Evolutionary conservation across 2,329 filamentous ascomycete genomes (phyloP).

Genomic region (Diaporthe sp.): DNA sequence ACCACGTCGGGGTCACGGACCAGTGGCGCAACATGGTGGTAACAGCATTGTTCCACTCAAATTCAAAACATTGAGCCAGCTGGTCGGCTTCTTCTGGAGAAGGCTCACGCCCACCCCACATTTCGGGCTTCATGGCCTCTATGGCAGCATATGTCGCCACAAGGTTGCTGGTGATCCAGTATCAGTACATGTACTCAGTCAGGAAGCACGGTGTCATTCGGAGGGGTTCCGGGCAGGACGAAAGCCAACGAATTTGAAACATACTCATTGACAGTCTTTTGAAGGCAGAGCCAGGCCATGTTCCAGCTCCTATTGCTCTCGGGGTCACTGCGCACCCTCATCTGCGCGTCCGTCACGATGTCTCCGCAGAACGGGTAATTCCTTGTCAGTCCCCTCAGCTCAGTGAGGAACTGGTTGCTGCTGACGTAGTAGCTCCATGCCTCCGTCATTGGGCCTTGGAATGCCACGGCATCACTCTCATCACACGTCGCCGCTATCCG

Average conservation of each 20-base stretch:
- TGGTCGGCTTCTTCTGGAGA: conserved; percentile 68
- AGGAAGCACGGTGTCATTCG: background rate
- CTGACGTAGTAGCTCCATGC: conserved; percentile 82
- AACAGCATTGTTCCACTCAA: conserved; percentile 77
- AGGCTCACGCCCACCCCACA: conserved; percentile 77
- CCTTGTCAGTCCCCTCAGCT: conserved; percentile 76
- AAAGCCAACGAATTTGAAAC: conserved; percentile 47
- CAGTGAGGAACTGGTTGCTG: conserved; percentile 77
- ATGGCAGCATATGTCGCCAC: conserved; percentile 71
- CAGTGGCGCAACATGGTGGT: conserved; percentile 78
- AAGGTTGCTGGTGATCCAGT: conserved; percentile 61
- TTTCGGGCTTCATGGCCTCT: conserved; percentile 74
- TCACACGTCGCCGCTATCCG: conserved; percentile 71
- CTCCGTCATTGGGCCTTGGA: conserved; percentile 75
- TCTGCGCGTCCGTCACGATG: conserved; percentile 75
- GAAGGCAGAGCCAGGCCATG: conserved; percentile 78
- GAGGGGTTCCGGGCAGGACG: background rate
- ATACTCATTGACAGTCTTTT: conserved; percentile 76
- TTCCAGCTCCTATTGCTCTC: conserved; percentile 81
- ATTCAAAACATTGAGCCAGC: conserved; percentile 73
- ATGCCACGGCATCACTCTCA: conserved; percentile 70
- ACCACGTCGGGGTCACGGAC: conserved; percentile 71
- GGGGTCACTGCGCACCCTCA: conserved; percentile 74
- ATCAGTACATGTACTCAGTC: background rate
- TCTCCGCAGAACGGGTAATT: conserved; percentile 78